Conservation (phyloP, 257 asterid genomes). For the Solanum chilense region DNA sequence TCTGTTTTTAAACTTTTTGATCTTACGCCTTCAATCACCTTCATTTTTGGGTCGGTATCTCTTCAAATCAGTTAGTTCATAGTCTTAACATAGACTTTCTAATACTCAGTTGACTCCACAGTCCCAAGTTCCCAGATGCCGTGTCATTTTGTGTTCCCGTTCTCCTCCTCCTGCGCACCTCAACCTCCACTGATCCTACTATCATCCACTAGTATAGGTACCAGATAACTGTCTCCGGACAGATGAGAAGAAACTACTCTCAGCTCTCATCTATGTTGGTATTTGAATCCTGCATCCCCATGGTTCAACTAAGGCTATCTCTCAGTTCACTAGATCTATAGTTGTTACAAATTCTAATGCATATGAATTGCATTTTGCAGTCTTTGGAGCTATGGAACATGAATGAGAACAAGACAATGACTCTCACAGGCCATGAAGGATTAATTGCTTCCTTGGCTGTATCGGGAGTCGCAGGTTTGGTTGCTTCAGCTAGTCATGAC, state of each 20-base stretch:
- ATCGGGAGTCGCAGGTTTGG: constrained; percentile 59
- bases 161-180: background rate
- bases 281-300: background rate
- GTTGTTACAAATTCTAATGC: background rate
- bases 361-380: constrained; percentile 19
- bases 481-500: constrained; percentile 94
- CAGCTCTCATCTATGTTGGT: background rate
- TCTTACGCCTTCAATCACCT: background rate
- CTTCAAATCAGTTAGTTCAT: background rate
- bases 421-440: constrained; percentile 72
- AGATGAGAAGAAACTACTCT: background rate
- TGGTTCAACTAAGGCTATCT: background rate
- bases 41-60: background rate
- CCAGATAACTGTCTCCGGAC: background rate
- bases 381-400: constrained; percentile 91
- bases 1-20: background rate
- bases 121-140: background rate
- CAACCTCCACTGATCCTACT: background rate
- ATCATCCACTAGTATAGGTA: background rate
- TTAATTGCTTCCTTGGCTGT: constrained; percentile 74
- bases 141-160: background rate
- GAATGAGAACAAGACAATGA: constrained; percentile 73
- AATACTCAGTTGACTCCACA: background rate
- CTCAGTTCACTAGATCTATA: background rate
- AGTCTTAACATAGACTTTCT: background rate